Base-by-base conservation (phyloP, 352 stramenopile genomes). In the Thalassiosira sp. region DNA sequence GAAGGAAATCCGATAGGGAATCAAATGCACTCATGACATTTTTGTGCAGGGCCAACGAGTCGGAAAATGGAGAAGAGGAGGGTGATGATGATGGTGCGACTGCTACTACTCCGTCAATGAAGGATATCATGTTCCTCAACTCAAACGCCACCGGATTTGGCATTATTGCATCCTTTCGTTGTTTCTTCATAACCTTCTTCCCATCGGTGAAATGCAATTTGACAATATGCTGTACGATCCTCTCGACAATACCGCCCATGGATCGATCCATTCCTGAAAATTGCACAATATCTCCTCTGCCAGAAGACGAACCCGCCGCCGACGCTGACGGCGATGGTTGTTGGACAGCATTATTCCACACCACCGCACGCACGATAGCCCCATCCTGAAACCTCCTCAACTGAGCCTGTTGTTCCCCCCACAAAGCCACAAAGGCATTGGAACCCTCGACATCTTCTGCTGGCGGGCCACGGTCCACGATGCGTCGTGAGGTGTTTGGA, bases 311-410 rank as follows among this genome's bases (percentile, higher is more conserved):
- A 37, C 3, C 31, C 8, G 3, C 31, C 8, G 16, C 15, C 37
- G 7, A n/a, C 24, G 22, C 28, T 37, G 25, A 18, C 27, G 76
- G 33, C 45, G 24, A 33, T 22, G 53, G n/a, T n/a, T n/a, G n/a
- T n/a, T n/a, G n/a, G n/a, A n/a, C 49, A 35, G 76, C 53, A 31
- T 46, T 24, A 72, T 87, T 89, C 86, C 86, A 92, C 13, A 92
- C 82, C 5, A 88, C 86, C 3, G 86, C 84, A 40, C 88, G 75
- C 24, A 92, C 84, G 59, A 92, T 92, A 0, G 84, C 86, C 22
- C 86, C 86, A 63, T 92, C 86, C 33, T 90, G 88, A 72, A 92
- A 92, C 25, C 84, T 69, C 37, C 86, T 79, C 5, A 91, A 46
- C 40, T 90, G 65, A 18, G 86, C 86, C 16, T 72, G 52, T 35